Percentiles rank a stretch among this genome's conserved stretches.
Evolutionary conservation across 116 monocot genomes (phyloP).

Genomic region (Dioscorea cayenensis): DNA sequence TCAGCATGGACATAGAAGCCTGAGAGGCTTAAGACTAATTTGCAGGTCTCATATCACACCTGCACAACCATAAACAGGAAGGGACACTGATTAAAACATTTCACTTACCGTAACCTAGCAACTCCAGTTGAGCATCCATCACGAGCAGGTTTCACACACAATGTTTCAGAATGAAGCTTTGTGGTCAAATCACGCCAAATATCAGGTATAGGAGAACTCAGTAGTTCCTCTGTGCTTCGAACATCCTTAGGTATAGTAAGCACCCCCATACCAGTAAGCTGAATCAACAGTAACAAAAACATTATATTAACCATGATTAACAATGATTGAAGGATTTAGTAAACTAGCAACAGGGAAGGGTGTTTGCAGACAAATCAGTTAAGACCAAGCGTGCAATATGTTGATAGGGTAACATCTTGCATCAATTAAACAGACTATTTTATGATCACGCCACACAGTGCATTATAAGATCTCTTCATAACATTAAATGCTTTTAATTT

Average conservation of each 20-base stretch:
- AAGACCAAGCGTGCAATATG: too few relatives aligned
- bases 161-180: conserved; percentile 49
- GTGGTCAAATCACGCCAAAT: conserved; percentile 60
- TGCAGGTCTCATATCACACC: too few relatives aligned
- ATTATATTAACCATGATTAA: background rate
- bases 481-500: too few relatives aligned
- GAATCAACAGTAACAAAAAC: background rate
- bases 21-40: background rate
- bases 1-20: background rate
- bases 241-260: conserved; percentile 84
- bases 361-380: too few relatives aligned
- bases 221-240: conserved; percentile 41
- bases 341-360: background rate
- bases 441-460: too few relatives aligned
- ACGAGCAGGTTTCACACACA: conserved; percentile 92
- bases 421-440: too few relatives aligned
- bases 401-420: too few relatives aligned
- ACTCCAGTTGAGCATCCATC: conserved; percentile 99
- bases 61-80: background rate
- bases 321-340: background rate
- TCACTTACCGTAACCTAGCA: conserved; percentile 65
- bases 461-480: too few relatives aligned
- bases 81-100: conserved; percentile 1
- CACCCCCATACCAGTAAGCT: conserved; percentile 59
- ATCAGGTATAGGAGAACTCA: conserved; percentile 27